These are phyloP conservation scores for Pichia norvegensis DNA, from an alignment of 1,139 yeast genomes.

Conservation along the genomic window DNA sequence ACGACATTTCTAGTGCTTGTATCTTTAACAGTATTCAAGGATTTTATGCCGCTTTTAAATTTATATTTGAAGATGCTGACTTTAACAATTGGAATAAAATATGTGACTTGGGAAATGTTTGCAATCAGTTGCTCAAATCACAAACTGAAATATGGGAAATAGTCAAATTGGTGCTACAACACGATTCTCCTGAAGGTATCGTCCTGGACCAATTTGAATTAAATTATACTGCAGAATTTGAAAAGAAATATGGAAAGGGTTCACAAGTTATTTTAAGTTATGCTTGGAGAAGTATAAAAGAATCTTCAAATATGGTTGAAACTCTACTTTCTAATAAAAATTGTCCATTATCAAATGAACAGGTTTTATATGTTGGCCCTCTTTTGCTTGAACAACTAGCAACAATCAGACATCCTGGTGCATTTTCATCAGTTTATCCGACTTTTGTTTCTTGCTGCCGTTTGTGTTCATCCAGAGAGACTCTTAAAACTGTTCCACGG, in stretches of 20 bases:
- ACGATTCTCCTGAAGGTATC: conserved; percentile 62
- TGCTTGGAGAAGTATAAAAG: conserved; percentile 83
- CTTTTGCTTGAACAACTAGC: conserved; percentile 60
- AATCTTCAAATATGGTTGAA: conserved; percentile 52
- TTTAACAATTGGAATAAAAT: conserved; percentile 10
- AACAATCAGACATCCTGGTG: conserved; percentile 80
- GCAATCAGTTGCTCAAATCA: conserved; percentile 21
- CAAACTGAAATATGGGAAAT: conserved; percentile 43
- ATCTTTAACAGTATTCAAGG: conserved; percentile 55
- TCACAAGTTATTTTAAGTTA: conserved; percentile 61
- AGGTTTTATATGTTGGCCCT: conserved; percentile 36
- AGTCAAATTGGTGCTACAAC: conserved; percentile 49
- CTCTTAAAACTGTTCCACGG: conserved; percentile 32
- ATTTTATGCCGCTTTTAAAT: conserved; percentile 46
- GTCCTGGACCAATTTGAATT: conserved; percentile 38
- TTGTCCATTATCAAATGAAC: conserved; percentile 24
- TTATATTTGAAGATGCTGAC: conserved; percentile 36
- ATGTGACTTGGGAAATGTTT: not conserved
- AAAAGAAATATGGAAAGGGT: conserved; percentile 40
- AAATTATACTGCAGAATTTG: conserved; percentile 30
- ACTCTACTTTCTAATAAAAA: conserved; percentile 30
- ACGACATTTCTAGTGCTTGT: conserved; percentile 36
- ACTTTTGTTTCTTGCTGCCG: conserved; percentile 59
- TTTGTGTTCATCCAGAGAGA: conserved; percentile 33
- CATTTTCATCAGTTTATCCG: conserved; percentile 81